Conservation (phyloP, 176 grass and related monocot species). For the Urochloa ruziziensis region DNA sequence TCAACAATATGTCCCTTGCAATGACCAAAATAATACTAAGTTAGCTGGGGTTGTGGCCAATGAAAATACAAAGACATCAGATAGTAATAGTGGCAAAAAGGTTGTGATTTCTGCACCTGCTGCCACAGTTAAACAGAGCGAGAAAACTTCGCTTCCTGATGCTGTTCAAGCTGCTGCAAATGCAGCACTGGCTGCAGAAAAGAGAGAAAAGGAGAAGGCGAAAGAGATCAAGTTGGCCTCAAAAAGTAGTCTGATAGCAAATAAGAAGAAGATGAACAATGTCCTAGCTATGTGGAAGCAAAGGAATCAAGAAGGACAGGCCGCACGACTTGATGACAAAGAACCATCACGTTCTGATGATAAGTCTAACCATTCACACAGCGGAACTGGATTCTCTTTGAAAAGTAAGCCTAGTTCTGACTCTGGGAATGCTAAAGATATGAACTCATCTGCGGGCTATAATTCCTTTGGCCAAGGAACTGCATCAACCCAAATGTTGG, state of each 20-base stretch:
- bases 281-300: constrained; percentile 98
- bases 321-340: constrained; percentile 63
- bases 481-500: constrained; percentile 35
- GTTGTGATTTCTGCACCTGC: constrained; percentile 93
- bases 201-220: constrained; percentile 91
- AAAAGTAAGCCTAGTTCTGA: constrained; percentile 66
- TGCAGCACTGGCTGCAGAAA: constrained; percentile 92
- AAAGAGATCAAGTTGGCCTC: constrained; percentile 93
- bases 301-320: constrained; percentile 91
- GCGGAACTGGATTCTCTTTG: constrained; percentile 33
- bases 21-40: constrained; percentile 59
- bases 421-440: constrained; percentile 38
- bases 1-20: constrained; percentile 86
- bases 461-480: constrained; percentile 51
- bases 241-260: constrained; percentile 79
- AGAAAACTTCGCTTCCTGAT: constrained; percentile 74
- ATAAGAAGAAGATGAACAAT: constrained; percentile 99
- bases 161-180: constrained; percentile 89
- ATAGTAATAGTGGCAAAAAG: constrained; percentile 61
- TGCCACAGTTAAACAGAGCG: constrained; percentile 69
- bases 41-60: constrained; percentile 37
- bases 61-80: constrained; percentile 59
- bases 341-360: constrained; percentile 48
- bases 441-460: constrained; percentile 25
- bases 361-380: constrained; percentile 41